Base-by-base conservation (phyloP, 331 rosid genomes). In the Malus hybrid region DNA sequence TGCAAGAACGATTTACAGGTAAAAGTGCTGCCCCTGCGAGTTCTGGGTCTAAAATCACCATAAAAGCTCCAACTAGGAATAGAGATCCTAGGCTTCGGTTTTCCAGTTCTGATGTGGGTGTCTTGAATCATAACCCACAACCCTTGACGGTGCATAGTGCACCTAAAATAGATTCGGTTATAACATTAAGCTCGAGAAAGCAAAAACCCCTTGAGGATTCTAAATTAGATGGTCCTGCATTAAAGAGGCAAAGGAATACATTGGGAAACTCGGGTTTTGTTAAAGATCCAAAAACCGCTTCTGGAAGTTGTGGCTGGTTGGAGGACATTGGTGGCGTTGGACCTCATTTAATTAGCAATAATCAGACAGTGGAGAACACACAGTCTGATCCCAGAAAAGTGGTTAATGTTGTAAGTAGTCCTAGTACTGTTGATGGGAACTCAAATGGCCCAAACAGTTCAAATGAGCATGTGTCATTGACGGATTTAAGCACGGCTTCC, bases 21-120 rank as follows among this genome's bases (percentile, higher is more conserved):
- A 86, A 72, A 79, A 81, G 66, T 84, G 85, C 84, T 68, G 80
- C 89, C 56, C 68, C 77, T 48, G 55, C 69, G n/a, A 72, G 75
- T 78, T 79, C 78, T 46, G 86, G 72, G 71, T 79, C 90, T 60
- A 73, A 73, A 77, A 75, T 89, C 2, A 75, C 68, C 14, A 5
- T 75, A 48, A 91, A 91, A 89, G 75, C 78, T 79, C 75, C 91
- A 28, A 82, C 88, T 20, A 95, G 85, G 81, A 83, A 84, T 86
- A 89, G 97, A 84, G 99, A 95, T 80, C 99, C 99, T 58, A 89
- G 99, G 91, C 97, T 86, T 70, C 93, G 92, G 63, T 77, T 86
- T 72, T 82, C 84, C 75, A 88, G 85, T 83, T 74, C 93, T 60
- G 93, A 92, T 83, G 71, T 66, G 26, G 83, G 81, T 84, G 72